These are phyloP conservation scores for Macrocybe gigantea DNA, from an alignment of 768 basidiomycete genomes.

Conservation along the genomic window DNA sequence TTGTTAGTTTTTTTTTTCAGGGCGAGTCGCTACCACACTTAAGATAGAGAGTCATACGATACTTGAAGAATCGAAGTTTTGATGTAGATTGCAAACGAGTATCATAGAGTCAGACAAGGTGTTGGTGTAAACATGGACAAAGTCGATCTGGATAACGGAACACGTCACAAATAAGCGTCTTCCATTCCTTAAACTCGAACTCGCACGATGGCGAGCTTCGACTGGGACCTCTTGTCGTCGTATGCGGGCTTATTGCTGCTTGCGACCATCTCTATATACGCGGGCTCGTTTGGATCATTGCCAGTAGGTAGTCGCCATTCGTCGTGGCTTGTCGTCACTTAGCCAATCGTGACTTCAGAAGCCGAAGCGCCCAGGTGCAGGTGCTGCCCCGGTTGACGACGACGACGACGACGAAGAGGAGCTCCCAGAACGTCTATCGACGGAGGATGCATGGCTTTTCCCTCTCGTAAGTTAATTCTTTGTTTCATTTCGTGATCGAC, in stretches of 20 bases:
- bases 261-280: conserved; percentile 62
- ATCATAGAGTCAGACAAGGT: no score
- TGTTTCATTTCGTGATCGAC: neutral
- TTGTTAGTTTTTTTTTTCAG: no score
- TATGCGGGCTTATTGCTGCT: conserved; percentile 64
- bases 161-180: neutral
- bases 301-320: conserved; percentile 39
- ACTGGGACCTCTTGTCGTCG: conserved; percentile 61
- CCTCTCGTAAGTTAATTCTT: conserved; percentile 50
- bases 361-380: conserved; percentile 10
- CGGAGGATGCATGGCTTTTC: conserved; percentile 69
- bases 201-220: conserved; percentile 14
- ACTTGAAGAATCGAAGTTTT: no score
- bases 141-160: no score
- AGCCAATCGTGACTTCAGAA: conserved; percentile 13
- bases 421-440: conserved; percentile 51
- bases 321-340: conserved; percentile 3
- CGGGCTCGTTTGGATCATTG: conserved; percentile 64
- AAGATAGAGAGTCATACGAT: no score
- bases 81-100: no score
- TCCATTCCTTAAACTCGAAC: neutral
- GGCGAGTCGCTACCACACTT: no score
- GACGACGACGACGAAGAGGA: conserved; percentile 58
- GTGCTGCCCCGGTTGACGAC: conserved; percentile 1
- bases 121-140: no score